These are phyloP conservation scores for Alternaria arborescens DNA, from an alignment of 2,329 filamentous ascomycete genomes.

Conservation along the genomic window DNA sequence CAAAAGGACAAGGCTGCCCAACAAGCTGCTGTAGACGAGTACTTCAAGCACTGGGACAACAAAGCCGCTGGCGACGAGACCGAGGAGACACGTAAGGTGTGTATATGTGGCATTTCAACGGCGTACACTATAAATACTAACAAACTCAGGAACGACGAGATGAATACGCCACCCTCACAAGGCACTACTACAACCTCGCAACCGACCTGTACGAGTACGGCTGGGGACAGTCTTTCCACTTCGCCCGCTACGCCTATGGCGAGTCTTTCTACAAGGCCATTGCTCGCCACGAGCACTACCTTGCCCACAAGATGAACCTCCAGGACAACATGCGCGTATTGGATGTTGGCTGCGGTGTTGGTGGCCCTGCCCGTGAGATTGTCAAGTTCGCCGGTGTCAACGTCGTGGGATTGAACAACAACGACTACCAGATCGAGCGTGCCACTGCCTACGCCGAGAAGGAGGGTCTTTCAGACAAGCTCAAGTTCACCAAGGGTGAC, in stretches of 20 bases:
- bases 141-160: slow-evolving; percentile 74
- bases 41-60: slow-evolving; percentile 97
- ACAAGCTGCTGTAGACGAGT: slow-evolving; percentile 84
- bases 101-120: slow-evolving; percentile 1
- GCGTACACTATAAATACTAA: slow-evolving; percentile 23
- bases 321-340: slow-evolving; percentile 87
- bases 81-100: slow-evolving; percentile 78
- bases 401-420: slow-evolving; percentile 95
- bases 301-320: slow-evolving; percentile 87
- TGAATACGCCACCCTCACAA: slow-evolving; percentile 91
- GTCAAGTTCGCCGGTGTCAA: slow-evolving; percentile 93
- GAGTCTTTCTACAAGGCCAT: slow-evolving; percentile 92
- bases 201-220: slow-evolving; percentile 97
- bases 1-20: slow-evolving; percentile 82
- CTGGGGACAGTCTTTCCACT: slow-evolving; percentile 97
- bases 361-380: slow-evolving; percentile 93
- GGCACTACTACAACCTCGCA: slow-evolving; percentile 97
- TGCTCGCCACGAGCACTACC: slow-evolving; percentile 96
- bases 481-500: slow-evolving; percentile 91
- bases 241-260: slow-evolving; percentile 88
- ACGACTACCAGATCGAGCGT: slow-evolving; percentile 97
- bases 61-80: slow-evolving; percentile 83
- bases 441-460: slow-evolving; percentile 85
- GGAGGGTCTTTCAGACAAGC: slow-evolving; percentile 80
- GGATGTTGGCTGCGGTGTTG: slow-evolving; percentile 96